Conservation (phyloP, 2,329 filamentous ascomycete species). For the Scopulariopsis brevicaulis region DNA sequence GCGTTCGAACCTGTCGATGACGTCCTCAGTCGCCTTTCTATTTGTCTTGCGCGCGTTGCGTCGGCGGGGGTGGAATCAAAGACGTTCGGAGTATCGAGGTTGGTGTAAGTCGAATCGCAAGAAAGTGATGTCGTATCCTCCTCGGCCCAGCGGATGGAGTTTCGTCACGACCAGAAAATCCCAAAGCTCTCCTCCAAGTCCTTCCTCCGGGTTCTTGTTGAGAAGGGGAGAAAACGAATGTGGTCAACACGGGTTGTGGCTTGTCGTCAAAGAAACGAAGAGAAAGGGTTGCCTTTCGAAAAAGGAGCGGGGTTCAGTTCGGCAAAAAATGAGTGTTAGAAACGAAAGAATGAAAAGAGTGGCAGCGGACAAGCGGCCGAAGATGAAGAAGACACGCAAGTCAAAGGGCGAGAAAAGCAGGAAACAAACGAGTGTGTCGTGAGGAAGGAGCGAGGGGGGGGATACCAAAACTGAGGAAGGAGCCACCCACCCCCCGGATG, state of each 20-base stretch:
- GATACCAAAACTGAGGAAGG: not conserved
- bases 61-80: not conserved
- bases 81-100: not conserved
- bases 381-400: not conserved
- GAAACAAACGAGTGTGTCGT: not conserved
- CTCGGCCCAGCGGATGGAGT: not conserved
- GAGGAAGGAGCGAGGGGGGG: not conserved
- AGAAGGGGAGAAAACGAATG: conserved; percentile 3
- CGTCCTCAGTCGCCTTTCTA: not conserved
- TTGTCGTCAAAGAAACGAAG: not conserved
- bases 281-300: not conserved
- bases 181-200: not conserved
- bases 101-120: not conserved
- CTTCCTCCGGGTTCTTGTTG: not conserved
- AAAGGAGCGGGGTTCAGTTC: not conserved
- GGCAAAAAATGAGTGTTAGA: not conserved
- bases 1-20: not conserved
- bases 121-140: not conserved
- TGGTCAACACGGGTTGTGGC: conserved; percentile 1
- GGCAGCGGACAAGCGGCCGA: not conserved
- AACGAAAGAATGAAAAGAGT: not conserved
- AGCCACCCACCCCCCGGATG: not conserved
- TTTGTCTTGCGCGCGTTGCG: not conserved
- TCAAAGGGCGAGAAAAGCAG: not conserved
- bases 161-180: not conserved